Conservation (phyloP, 2,329 filamentous ascomycete species). For the Neofusicoccum parvum region DNA sequence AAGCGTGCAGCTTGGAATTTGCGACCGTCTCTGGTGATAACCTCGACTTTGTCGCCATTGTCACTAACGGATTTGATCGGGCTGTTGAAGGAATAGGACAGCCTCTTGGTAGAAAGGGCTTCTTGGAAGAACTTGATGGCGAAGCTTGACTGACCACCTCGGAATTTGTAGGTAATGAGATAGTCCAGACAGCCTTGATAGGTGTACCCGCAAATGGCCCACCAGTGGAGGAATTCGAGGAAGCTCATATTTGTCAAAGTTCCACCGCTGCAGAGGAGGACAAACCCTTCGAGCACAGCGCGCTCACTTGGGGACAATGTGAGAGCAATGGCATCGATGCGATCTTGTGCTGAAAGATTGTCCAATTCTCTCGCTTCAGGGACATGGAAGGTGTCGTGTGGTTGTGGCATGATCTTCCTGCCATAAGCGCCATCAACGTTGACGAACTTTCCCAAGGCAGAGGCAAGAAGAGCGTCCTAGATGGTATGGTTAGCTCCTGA, state of each 20-base stretch:
- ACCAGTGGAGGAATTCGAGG: conserved; percentile 54
- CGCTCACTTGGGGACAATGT: conserved; percentile 46
- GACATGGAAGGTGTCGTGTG: conserved; percentile 36
- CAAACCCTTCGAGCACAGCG: conserved; percentile 43
- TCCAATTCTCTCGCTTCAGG: conserved; percentile 32
- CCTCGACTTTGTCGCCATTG: conserved; percentile 31
- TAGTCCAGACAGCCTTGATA: conserved; percentile 31
- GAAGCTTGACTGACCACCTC: conserved; percentile 49
- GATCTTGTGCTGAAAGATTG: conserved; percentile 42
- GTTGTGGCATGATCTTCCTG: conserved; percentile 43
- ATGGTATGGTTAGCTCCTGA: background rate
- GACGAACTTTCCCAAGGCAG: conserved; percentile 46
- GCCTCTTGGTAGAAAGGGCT: conserved; percentile 40
- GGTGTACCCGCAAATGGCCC: conserved; percentile 47
- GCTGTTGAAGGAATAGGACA: conserved; percentile 47
- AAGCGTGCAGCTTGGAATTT: conserved; percentile 27
- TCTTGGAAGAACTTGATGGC: conserved; percentile 51
- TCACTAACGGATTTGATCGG: conserved; percentile 40
- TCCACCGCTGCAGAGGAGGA: conserved; percentile 48
- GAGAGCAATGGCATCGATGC: conserved; percentile 45
- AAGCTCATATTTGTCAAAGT: conserved; percentile 49
- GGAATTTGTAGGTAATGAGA: conserved; percentile 16
- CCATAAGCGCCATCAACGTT: conserved; percentile 50
- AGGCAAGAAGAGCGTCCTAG: conserved; percentile 37
- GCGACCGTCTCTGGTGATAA: conserved; percentile 40